Percentiles rank a stretch among this genome's conserved stretches.
phyloP scores from a whole-genome alignment of 2,329 filamentous ascomycete species.

The Malbranchea zuffiana region DNA sequence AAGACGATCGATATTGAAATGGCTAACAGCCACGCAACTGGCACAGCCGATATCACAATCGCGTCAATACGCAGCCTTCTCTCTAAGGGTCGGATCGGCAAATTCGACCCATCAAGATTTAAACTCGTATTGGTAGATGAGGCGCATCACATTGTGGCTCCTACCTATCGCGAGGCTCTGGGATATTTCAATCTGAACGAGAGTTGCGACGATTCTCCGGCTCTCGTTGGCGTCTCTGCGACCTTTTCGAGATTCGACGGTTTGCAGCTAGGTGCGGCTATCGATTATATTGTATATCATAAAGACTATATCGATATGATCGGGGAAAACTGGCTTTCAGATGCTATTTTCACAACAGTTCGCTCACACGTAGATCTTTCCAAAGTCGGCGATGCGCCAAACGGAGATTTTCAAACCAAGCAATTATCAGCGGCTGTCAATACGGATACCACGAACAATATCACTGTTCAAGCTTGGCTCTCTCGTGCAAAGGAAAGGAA shows the following conservation, averaged over 20 bases:
- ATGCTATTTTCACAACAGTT: constrained; percentile 91
- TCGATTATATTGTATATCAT: constrained; percentile 94
- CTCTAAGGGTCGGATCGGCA: constrained; percentile 63
- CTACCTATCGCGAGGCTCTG: constrained; percentile 63
- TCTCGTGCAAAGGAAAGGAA: constrained; percentile 61
- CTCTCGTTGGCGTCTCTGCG: constrained; percentile 82
- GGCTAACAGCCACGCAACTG: constrained; percentile 65
- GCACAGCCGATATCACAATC: constrained; percentile 80
- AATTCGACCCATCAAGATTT: constrained; percentile 68
- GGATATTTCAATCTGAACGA: constrained; percentile 64
- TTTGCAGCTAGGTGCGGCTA: constrained; percentile 65
- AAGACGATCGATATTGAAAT: constrained; percentile 85
- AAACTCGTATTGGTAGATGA: constrained; percentile 93
- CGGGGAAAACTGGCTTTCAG: constrained; percentile 78
- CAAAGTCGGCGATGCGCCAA: constrained; percentile 50
- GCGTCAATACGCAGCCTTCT: constrained; percentile 80
- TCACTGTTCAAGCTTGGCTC: constrained; percentile 78
- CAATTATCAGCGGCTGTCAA: constrained; percentile 79
- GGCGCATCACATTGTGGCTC: constrained; percentile 88
- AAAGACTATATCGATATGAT: constrained; percentile 76
- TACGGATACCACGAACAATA: constrained; percentile 65
- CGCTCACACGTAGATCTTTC: constrained; percentile 70
- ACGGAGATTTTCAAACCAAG: constrained; percentile 67
- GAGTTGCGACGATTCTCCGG: constrained; percentile 42
- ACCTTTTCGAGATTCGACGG: constrained; percentile 73